phyloP scores from a whole-genome alignment of 1,284 basidiomycete species.

The Microbotryomycetes sp. region DNA sequence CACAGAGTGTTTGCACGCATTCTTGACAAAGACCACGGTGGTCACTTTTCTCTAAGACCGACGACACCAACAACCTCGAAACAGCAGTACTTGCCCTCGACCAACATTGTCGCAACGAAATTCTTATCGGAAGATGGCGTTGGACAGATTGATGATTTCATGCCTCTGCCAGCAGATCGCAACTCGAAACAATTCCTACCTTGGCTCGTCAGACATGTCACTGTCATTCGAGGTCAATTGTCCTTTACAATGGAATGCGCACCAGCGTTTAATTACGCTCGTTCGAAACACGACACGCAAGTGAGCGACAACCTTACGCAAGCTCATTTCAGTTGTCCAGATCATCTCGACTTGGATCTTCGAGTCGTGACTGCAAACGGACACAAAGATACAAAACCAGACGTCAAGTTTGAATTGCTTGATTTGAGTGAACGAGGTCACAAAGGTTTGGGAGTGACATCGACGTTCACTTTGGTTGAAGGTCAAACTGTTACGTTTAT shows the following conservation, averaged over 20 bases:
- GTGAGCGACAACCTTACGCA: constrained; percentile 47
- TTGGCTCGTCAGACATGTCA: constrained; percentile 81
- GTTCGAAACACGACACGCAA: constrained; percentile 59
- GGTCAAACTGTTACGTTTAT: constrained; percentile 82
- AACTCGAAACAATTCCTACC: constrained; percentile 61
- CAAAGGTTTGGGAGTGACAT: constrained; percentile 44
- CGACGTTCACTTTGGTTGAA: constrained; percentile 59
- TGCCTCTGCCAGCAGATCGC: constrained; percentile 55
- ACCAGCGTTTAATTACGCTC: constrained; percentile 88
- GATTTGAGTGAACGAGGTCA: constrained; percentile 60
- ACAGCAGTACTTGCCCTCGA: constrained; percentile 32
- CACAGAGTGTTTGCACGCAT: constrained; percentile 69
- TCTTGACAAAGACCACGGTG: constrained; percentile 79
- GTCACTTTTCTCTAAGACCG: constrained; percentile 69
- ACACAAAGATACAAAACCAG: constrained; percentile 1
- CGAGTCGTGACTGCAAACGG: constrained; percentile 52
- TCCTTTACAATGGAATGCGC: constrained; percentile 69
- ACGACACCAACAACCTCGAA: constrained; percentile 25
- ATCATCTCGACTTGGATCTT: constrained; percentile 60
- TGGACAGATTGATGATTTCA: constrained; percentile 49
- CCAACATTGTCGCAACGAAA: constrained; percentile 37
- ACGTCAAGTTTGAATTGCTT: constrained; percentile 47
- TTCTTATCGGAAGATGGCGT: constrained; percentile 34
- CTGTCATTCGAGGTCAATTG: constrained; percentile 70
- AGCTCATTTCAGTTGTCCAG: constrained; percentile 54